A percentile compares a stretch with the other conserved stretches of the same genome.
phyloP scores from a whole-genome alignment of 306 rosid genomes.

The Vigna reflexopilosa region DNA sequence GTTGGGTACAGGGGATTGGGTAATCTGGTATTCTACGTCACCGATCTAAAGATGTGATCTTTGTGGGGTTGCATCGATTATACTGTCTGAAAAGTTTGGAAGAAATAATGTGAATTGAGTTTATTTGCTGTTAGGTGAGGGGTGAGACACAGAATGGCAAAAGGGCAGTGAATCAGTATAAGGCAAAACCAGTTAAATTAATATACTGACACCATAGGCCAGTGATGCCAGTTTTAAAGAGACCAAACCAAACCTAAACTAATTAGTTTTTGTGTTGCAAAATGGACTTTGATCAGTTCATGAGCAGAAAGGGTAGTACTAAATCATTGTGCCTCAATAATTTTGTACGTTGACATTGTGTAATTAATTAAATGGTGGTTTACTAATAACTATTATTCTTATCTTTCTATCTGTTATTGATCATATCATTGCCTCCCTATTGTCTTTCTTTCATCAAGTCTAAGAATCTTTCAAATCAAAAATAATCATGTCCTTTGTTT shows the following conservation, averaged over 20 bases:
- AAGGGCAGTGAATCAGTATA: slow-evolving; percentile 35
- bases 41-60: slow-evolving; percentile 48
- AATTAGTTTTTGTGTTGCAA: slow-evolving; percentile 27
- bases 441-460: slow-evolving; percentile 44
- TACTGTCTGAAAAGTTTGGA: slow-evolving; percentile 45
- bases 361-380: slow-evolving; percentile 32
- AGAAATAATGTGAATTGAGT: slow-evolving; percentile 35
- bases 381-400: slow-evolving; percentile 7
- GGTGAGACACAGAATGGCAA: slow-evolving; percentile 47
- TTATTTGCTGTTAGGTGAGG: slow-evolving; percentile 45
- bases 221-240: slow-evolving; percentile 49
- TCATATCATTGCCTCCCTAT: slow-evolving; percentile 1
- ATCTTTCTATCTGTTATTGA: slow-evolving; percentile 15
- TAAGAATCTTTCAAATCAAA: slow-evolving; percentile 54
- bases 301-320: slow-evolving; percentile 34
- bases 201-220: slow-evolving; percentile 45
- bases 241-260: slow-evolving; percentile 43
- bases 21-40: slow-evolving; percentile 35
- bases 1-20: slow-evolving; percentile 11
- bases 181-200: slow-evolving; percentile 43
- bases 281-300: slow-evolving; percentile 36
- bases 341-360: slow-evolving; percentile 50
- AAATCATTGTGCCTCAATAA: slow-evolving; percentile 53
- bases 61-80: slow-evolving; percentile 51
- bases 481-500: slow-evolving; percentile 42